Base-by-base conservation (phyloP, 148 eudicot genomes). In the Salicornia ramosissima region DNA sequence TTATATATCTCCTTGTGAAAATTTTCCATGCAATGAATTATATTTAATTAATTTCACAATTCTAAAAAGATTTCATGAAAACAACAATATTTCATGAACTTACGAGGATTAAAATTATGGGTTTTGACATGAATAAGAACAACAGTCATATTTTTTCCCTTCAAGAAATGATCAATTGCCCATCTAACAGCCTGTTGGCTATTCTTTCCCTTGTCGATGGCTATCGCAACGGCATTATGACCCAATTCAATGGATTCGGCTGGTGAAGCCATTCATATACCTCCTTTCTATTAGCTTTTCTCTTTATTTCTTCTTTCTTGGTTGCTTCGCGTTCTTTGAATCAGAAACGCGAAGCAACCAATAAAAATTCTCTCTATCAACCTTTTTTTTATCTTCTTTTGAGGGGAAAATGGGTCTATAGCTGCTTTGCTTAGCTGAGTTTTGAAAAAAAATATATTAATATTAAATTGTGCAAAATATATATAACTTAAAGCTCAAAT, bases 121-220 rank as follows among this genome's bases (percentile, higher is more conserved):
- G 79, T 78, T 66, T 67, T 77, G 64, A 91, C 97, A 52, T 91
- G 96, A 10, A 87, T 39, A 42, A 92, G 86, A 64, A 81, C 47
- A 58, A 87, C 78, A 1, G 22, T 42, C 1, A 42, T 10, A 28
- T 55, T 25, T 12, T 75, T 74, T 40, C 79, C 85, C 70, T 74
- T 73, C 50, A 63, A 18, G 18, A 86, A 76, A 66, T 86, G 80
- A 13, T 87, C 91, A 42, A 87, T 57, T 22, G 89, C 85, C 96
- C 97, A 92, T 78, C 79, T 76, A 22, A 89, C 81, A 33, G 97
- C 96, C 19, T 52, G 69, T 55, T 83, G 86, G 73, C 93, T 87
- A 69, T 81, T 82, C 83, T 83, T 92, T 75, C 88, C 93, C 55
- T 75, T 84, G 56, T 89, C 97, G 24, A 92, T 79, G 1, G 83